These are phyloP conservation scores for Macadamia integrifolia DNA, from an alignment of 164 flowering plant genomes.

Conservation along the genomic window DNA sequence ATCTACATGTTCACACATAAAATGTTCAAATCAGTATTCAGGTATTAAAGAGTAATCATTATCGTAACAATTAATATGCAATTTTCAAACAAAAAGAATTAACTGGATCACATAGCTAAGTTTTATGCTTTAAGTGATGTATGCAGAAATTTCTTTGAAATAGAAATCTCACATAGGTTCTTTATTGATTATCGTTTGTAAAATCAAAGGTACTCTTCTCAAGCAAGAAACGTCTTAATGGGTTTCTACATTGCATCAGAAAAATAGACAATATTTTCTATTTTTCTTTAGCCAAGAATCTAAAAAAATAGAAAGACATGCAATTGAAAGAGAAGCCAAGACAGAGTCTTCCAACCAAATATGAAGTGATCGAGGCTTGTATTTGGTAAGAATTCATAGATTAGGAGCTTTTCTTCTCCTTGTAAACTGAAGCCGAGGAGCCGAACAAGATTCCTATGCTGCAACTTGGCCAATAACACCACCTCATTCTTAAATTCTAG, in stretches of 20 bases:
- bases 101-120: not conserved
- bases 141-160: not conserved
- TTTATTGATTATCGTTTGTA: not conserved
- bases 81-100: too few species aligned
- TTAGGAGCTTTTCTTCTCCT: slow-evolving; percentile 9
- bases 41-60: too few species aligned
- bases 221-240: too few species aligned
- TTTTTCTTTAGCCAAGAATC: not conserved
- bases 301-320: not conserved
- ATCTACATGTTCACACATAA: slow-evolving; percentile 12
- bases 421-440: slow-evolving; percentile 18
- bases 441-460: slow-evolving; percentile 14
- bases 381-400: slow-evolving; percentile 7
- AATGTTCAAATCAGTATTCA: not conserved
- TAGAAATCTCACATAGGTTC: not conserved
- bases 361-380: slow-evolving; percentile 8
- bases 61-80: too few species aligned
- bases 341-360: slow-evolving; percentile 5
- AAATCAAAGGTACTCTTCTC: not conserved
- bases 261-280: too few species aligned
- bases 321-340: not conserved
- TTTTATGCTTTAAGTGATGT: not conserved
- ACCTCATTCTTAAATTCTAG: slow-evolving; percentile 12
- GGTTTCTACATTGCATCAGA: too few species aligned
- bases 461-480: slow-evolving; percentile 8